Conservation (phyloP, 148 eudicot genomes). For the Camellia granthamiana region DNA sequence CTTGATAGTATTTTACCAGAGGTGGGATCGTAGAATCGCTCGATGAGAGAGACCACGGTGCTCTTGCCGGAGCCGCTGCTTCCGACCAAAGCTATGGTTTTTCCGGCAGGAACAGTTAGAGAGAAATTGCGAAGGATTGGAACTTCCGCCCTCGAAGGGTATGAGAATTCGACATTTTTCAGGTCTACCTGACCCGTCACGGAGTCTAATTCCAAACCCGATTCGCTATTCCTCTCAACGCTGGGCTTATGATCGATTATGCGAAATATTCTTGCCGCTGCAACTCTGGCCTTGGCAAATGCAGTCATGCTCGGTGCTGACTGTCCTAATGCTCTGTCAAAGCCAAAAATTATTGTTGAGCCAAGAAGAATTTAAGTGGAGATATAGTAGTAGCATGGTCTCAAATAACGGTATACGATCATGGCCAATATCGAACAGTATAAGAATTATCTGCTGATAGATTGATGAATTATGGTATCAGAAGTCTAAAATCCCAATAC, state of each 20-base stretch:
- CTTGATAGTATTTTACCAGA: conserved; percentile 44
- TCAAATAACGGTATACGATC: no score
- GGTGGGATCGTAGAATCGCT: conserved; percentile 94
- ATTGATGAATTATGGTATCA: no score
- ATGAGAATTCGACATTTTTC: conserved; percentile 67
- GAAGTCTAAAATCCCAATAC: no score
- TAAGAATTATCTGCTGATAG: no score
- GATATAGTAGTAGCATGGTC: background rate
- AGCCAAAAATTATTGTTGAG: background rate
- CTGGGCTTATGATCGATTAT: conserved; percentile 86
- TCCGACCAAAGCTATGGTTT: conserved; percentile 96
- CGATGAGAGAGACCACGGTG: conserved; percentile 93
- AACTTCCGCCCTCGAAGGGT: conserved; percentile 88
- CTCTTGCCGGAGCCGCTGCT: conserved; percentile 99
- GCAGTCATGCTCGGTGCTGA: conserved; percentile 97
- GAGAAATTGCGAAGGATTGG: conserved; percentile 62
- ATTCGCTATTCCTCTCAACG: conserved; percentile 59
- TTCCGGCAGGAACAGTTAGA: conserved; percentile 77
- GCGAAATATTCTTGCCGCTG: conserved; percentile 84
- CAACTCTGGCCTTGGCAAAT: conserved; percentile 92
- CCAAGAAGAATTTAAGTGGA: conserved; percentile 10
- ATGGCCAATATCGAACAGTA: no score
- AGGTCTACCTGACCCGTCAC: conserved; percentile 72
- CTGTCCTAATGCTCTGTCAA: conserved; percentile 79
- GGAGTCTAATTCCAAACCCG: conserved; percentile 69